Evolutionary conservation across 768 basidiomycete genomes (phyloP).

Genomic region (Lactarius indigo): DNA sequence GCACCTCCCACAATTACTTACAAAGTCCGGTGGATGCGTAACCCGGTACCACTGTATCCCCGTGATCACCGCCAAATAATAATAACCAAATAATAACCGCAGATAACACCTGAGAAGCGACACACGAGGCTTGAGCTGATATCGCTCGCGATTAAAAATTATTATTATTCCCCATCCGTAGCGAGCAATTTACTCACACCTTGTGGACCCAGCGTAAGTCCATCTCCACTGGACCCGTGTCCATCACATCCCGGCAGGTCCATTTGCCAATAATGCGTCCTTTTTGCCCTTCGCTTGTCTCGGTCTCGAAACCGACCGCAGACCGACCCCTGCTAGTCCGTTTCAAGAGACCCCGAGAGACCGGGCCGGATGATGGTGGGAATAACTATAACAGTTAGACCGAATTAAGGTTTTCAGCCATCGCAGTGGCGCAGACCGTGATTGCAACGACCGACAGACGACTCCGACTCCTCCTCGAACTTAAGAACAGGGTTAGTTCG

Average conservation of each 20-base stretch:
- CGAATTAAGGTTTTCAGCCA: slow-evolving; percentile 21
- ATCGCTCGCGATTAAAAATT: not conserved
- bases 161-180: not conserved
- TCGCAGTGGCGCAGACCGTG: not conserved
- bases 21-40: not conserved
- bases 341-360: not conserved
- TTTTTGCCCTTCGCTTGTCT: slow-evolving; percentile 21
- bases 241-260: not conserved
- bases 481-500: slow-evolving; percentile 40
- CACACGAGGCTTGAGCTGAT: not conserved
- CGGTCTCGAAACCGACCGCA: not conserved
- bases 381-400: slow-evolving; percentile 9
- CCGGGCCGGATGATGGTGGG: slow-evolving; percentile 5
- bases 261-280: slow-evolving; percentile 18
- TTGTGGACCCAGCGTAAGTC: not conserved
- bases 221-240: not conserved
- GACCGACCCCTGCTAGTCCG: not conserved
- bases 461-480: slow-evolving; percentile 32
- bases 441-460: not conserved
- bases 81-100: no score
- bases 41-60: not conserved
- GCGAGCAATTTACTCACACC: not conserved
- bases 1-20: not conserved
- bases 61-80: not conserved
- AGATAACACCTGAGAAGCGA: no score